phyloP scores from a whole-genome alignment of 306 rosid species.

The Casuarina cunninghamiana region DNA sequence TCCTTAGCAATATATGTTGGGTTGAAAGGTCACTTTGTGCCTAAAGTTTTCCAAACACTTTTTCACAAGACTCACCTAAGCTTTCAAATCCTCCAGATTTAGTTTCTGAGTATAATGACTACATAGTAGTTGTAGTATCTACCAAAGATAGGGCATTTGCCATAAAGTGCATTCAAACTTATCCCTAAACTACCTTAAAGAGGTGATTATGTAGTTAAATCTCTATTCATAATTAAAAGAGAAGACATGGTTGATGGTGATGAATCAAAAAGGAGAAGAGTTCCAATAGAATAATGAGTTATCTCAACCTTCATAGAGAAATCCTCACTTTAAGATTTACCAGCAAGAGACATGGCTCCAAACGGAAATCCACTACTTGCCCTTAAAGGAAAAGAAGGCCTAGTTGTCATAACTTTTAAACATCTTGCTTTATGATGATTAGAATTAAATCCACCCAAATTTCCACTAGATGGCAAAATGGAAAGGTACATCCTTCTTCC shows the following conservation, averaged over 20 bases:
- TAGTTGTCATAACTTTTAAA: slow-evolving; percentile 84
- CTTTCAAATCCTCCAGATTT: slow-evolving; percentile 76
- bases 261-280: slow-evolving; percentile 89
- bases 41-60: slow-evolving; percentile 82
- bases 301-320: slow-evolving; percentile 89
- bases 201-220: slow-evolving; percentile 65
- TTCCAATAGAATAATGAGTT: slow-evolving; percentile 87
- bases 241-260: slow-evolving; percentile 81
- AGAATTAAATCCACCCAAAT: slow-evolving; percentile 67
- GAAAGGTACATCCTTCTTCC: slow-evolving; percentile 95
- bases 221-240: slow-evolving; percentile 82
- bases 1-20: slow-evolving; percentile 92
- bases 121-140: slow-evolving; percentile 68
- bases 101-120: slow-evolving; percentile 80
- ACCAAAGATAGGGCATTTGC: slow-evolving; percentile 87
- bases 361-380: slow-evolving; percentile 81
- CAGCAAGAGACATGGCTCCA: slow-evolving; percentile 80
- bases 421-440: slow-evolving; percentile 74
- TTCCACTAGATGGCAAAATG: slow-evolving; percentile 84
- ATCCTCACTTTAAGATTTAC: slow-evolving; percentile 85
- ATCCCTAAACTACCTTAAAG: slow-evolving; percentile 56
- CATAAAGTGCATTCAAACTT: slow-evolving; percentile 82
- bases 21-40: slow-evolving; percentile 94
- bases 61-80: slow-evolving; percentile 68
- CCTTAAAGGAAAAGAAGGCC: slow-evolving; percentile 98